These are phyloP conservation scores for Symbiodinium pilosum DNA, from an alignment of 73 alveolate species.

Conservation along the genomic window DNA sequence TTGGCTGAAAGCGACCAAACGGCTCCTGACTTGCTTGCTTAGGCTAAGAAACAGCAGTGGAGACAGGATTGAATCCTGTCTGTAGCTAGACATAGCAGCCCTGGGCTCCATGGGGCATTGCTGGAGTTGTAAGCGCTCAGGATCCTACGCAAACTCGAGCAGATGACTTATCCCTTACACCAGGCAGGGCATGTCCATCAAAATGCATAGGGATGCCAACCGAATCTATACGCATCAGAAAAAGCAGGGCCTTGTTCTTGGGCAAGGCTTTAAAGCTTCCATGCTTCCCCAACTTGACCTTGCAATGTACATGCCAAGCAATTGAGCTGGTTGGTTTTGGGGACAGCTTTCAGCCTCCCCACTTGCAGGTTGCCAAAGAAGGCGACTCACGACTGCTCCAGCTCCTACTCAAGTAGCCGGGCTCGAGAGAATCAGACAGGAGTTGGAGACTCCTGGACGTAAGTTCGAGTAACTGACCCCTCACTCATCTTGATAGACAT, in stretches of 20 bases:
- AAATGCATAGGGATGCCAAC: too few species aligned
- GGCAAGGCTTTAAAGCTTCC: too few species aligned
- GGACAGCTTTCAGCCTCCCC: neutral
- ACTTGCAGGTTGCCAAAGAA: slow-evolving; percentile 57
- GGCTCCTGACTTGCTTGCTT: too few species aligned
- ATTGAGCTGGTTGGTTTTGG: too few species aligned
- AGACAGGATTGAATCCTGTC: neutral
- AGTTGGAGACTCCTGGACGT: too few species aligned
- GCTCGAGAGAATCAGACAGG: neutral
- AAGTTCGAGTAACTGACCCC: too few species aligned
- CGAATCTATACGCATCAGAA: too few species aligned
- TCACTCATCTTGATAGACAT: too few species aligned
- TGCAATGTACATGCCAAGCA: too few species aligned
- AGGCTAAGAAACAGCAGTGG: neutral
- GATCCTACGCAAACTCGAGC: slow-evolving; percentile 18
- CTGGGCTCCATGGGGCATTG: neutral
- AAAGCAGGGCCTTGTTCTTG: too few species aligned
- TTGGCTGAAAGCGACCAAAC: neutral
- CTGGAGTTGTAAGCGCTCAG: neutral
- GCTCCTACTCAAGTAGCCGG: neutral
- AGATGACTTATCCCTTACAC: slow-evolving; percentile 43
- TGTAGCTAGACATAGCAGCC: neutral
- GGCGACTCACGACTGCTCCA: slow-evolving; percentile 10
- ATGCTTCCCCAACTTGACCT: too few species aligned
- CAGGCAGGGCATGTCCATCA: too few species aligned